A percentile compares a stretch with the other conserved stretches of the same genome.
Conservation (phyloP, 805 yeast species). For the Saccharomycopsis sp. region DNA sequence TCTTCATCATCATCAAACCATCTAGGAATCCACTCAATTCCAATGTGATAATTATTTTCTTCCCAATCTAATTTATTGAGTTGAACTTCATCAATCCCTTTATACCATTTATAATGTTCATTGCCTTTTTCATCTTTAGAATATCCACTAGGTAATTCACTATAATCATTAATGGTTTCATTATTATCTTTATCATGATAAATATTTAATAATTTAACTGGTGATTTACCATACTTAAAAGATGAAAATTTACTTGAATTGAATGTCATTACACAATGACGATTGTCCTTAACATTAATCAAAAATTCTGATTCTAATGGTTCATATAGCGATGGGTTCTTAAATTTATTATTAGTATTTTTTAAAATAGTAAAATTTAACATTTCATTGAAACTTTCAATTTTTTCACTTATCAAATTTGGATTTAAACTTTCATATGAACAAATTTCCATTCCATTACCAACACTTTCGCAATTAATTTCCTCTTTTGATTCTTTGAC, state of each 20-base stretch:
- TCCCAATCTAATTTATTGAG: conserved; percentile 59
- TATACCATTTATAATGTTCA: conserved; percentile 39
- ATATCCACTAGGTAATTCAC: conserved; percentile 18
- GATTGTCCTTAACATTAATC: conserved; percentile 48
- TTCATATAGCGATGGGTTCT: conserved; percentile 42
- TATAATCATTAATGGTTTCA: not conserved
- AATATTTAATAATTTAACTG: conserved; percentile 53
- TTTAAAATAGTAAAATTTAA: conserved; percentile 40
- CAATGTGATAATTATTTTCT: conserved; percentile 41
- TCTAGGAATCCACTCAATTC: conserved; percentile 69
- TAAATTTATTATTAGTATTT: conserved; percentile 28
- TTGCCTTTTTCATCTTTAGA: conserved; percentile 29
- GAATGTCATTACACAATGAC: conserved; percentile 56
- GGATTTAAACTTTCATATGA: conserved; percentile 40
- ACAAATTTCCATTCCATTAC: conserved; percentile 45
- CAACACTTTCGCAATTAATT: conserved; percentile 28
- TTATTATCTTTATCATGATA: conserved; percentile 26
- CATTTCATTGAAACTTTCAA: conserved; percentile 32
- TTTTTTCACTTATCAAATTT: conserved; percentile 31
- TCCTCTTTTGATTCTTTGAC: conserved; percentile 28
- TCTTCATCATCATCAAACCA: conserved; percentile 31
- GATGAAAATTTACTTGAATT: conserved; percentile 35
- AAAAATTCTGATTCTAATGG: conserved; percentile 55
- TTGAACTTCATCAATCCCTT: conserved; percentile 56
- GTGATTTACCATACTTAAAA: conserved; percentile 32